These are phyloP conservation scores for Gossypium davidsonii DNA, from an alignment of 441 rosid species.

Conservation along the genomic window DNA sequence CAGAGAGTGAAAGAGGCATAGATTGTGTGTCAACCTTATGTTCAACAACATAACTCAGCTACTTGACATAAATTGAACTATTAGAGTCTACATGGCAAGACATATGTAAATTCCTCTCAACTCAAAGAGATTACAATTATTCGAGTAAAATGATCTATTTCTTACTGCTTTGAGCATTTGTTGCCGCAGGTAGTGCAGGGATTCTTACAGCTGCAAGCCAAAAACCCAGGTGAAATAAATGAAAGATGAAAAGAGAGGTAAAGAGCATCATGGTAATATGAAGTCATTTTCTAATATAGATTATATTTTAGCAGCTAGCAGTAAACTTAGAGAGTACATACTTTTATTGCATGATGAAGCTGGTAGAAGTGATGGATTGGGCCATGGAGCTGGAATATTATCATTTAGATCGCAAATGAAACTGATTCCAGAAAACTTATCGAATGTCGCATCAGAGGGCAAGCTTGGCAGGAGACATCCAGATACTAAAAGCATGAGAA, in stretches of 20 bases:
- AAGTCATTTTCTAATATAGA: background rate
- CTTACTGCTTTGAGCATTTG: slow-evolving; percentile 68
- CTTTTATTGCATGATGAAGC: slow-evolving; percentile 76
- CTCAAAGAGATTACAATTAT: background rate
- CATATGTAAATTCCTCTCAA: background rate
- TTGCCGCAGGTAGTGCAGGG: slow-evolving; percentile 91
- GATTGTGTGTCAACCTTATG: background rate
- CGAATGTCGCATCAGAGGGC: slow-evolving; percentile 90
- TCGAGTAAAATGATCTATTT: background rate
- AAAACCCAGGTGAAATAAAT: background rate
- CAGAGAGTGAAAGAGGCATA: background rate
- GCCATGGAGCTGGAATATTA: slow-evolving; percentile 96
- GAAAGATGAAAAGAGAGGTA: background rate
- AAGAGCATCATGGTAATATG: background rate
- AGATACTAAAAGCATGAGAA: slow-evolving; percentile 36
- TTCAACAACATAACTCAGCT: background rate
- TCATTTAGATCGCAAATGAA: slow-evolving; percentile 94
- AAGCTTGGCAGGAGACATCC: slow-evolving; percentile 94
- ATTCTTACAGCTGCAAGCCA: slow-evolving; percentile 57
- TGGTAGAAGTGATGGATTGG: slow-evolving; percentile 42
- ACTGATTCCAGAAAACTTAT: slow-evolving; percentile 66
- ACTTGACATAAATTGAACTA: background rate
- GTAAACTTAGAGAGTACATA: slow-evolving; percentile 12
- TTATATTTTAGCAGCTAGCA: background rate
- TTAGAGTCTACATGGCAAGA: background rate